Evolutionary conservation across 1,139 yeast species (phyloP), one percentile per base, ranked within the genome.

Genomic region (Torulaspora globosa): DNA sequence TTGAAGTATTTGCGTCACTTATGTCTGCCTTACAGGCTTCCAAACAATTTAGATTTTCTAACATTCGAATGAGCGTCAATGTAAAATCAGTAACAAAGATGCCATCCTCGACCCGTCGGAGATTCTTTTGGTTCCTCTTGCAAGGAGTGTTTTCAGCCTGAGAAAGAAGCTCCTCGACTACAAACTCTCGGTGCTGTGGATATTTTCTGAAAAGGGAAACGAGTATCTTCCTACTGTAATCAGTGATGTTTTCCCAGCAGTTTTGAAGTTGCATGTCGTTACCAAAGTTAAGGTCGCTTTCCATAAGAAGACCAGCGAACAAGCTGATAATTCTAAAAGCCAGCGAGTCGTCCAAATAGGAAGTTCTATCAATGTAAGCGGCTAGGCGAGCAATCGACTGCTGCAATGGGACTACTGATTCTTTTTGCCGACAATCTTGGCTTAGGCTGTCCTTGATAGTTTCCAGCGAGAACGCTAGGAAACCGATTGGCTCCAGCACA

Each of bases 141-240:
- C 69, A 58, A 0, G 84, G 76, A 6, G 81, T 58, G 37, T 69
- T 72, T 39, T 73, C 76, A 47, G 80, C 66, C 45, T 74, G 75
- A 2, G 73, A 63, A n/a, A 83, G 56, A 3, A 84, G 59, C 58
- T 86, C 92, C 41, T 75, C 76, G 10, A 84, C 55, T 7, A 86
- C 70, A 57, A 81, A 82, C 1, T 66, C 66, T 45, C 84, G 69
- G 56, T 85, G 94, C 35, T 72, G 74, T 0, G 70, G 65, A 33
- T 73, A 66, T 9, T 57, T 58, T 21, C 69, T 63, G 59, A 79
- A 83, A 7, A 83, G 70, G 1, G 69, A 57, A 1, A 71, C 55
- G 1, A 82, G 49, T 1, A 78, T 56, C 3, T 69, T 60, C 51
- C 76, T 69, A 33, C 62, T 32, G 68, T 63, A 9, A 65, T 54